phyloP scores from a whole-genome alignment of 2,329 filamentous ascomycete species.

The Cytospora schulzeri region DNA sequence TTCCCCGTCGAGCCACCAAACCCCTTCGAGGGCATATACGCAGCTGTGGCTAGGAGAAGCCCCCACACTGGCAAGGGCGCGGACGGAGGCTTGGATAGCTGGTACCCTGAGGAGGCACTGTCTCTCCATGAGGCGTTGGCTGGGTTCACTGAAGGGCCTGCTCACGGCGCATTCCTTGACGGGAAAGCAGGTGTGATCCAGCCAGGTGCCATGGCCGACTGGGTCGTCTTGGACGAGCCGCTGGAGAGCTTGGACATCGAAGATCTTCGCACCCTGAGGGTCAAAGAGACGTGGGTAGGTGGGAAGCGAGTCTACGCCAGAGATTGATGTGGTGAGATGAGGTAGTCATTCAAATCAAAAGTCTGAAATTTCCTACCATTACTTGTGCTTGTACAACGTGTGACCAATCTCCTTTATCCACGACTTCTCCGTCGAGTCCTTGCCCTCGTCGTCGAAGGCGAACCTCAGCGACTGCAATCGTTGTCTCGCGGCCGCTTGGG shows the following conservation, averaged over 20 bases:
- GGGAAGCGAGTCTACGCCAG: conserved; percentile 54
- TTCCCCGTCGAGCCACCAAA: conserved; percentile 72
- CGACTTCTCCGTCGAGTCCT: conserved; percentile 17
- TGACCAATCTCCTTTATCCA: conserved; percentile 28
- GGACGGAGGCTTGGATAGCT: conserved; percentile 52
- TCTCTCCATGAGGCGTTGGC: conserved; percentile 60
- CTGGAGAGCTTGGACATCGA: conserved; percentile 54
- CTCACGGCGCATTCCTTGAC: conserved; percentile 62
- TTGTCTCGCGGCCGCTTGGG: conserved; percentile 41
- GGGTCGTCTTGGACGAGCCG: conserved; percentile 67
- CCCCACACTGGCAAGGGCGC: conserved; percentile 57
- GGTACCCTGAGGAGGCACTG: conserved; percentile 62
- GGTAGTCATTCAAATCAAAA: background rate
- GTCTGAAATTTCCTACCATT: background rate
- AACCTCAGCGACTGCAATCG: conserved; percentile 37
- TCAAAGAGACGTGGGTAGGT: conserved; percentile 70
- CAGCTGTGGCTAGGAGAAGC: conserved; percentile 63
- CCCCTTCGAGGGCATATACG: conserved; percentile 70
- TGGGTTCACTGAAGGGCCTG: conserved; percentile 63
- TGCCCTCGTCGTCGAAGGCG: conserved; percentile 26
- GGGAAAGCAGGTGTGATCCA: conserved; percentile 60
- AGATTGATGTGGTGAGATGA: conserved; percentile 22
- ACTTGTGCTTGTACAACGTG: conserved; percentile 26
- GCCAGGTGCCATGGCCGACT: conserved; percentile 66
- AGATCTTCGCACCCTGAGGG: conserved; percentile 54